Base-by-base conservation (phyloP, 371 early-diverging fungal genomes). In the Parasitella parasitica region DNA sequence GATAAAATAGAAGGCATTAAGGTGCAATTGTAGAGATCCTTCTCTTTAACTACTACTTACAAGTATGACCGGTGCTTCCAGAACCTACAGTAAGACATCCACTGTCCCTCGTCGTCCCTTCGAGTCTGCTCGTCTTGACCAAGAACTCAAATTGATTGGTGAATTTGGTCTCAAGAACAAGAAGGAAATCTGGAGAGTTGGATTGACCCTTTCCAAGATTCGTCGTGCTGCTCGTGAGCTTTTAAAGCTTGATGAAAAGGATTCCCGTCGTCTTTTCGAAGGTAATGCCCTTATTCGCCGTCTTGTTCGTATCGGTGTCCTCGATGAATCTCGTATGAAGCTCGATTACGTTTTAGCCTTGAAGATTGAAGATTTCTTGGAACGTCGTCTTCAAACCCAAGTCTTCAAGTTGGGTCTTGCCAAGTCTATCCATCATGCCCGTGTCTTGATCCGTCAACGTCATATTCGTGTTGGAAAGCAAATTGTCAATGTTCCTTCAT, bases 141-240 rank as follows among this genome's bases (percentile, higher is more conserved):
- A 94, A 79, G 99, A 99, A 88, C 87, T 99, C 78, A 96, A 97
- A 90, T 89, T 99, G 69, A 89, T 94, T 74, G 99, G 99, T 68
- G 95, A 94, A 76, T 99, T 94, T 87, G 99, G 99, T 83, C 94
- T 99, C 76, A 91, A 94, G 79, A 98, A 97, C 96, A 99, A 99
- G 95, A 94, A 93, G 75, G 99, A 99, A 88, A 96, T 99, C 84
- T 98, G 97, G 95, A 93, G 98, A 75, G 92, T 97, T 61, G 94
- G 96, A 61, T 92, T 91, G 80, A 94, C 96, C 62, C 91, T 97
- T 70, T 96, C 98, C 86, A 95, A 97, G 88, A 97, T 99, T 77
- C 99, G 99, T 88, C 96, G 96, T 92, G 96, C 99, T 75, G 99
- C 99, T 75, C 97, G 98, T 95, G 98, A 97, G 83, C 92, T 99